phyloP scores from a whole-genome alignment of 2,329 filamentous ascomycete genomes.

The Nigrospora sphaerica region DNA sequence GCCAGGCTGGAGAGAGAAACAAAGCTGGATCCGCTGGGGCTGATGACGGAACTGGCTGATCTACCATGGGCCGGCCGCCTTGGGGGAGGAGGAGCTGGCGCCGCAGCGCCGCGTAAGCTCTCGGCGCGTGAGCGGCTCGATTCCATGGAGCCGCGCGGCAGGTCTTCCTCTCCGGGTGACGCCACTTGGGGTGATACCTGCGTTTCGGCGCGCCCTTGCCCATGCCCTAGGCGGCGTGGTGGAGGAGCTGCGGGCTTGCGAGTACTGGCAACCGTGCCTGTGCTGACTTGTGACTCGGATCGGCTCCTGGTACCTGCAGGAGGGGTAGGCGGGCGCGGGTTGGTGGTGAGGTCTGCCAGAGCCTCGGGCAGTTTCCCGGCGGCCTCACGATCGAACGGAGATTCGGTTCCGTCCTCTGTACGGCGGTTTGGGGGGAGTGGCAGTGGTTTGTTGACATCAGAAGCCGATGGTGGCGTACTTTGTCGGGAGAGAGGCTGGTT shows the following conservation, averaged over 20 bases:
- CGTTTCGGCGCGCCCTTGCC: constrained; percentile 31
- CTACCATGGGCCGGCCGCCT: constrained; percentile 35
- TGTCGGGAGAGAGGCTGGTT: constrained; percentile 11
- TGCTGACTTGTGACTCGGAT: constrained; percentile 20
- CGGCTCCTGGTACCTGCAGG: constrained; percentile 25
- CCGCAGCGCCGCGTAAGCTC: constrained; percentile 28
- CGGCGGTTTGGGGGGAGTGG: constrained; percentile 44
- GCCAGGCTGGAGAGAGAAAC: constrained; percentile 9
- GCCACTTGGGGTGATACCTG: constrained; percentile 18
- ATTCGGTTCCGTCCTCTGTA: constrained; percentile 38
- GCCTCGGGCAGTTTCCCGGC: constrained; percentile 43
- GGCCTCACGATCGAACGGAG: constrained; percentile 46
- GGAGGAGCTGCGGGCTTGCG: constrained; percentile 42
- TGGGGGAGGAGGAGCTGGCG: constrained; percentile 48
- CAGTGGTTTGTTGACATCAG: constrained; percentile 56
- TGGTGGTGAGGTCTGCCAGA: constrained; percentile 22
- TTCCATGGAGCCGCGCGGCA: constrained; percentile 42
- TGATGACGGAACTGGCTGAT: constrained; percentile 16
- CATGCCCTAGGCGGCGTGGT: constrained; percentile 42
- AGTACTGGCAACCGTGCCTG: constrained; percentile 25
- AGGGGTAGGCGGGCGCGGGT: constrained; percentile 31
- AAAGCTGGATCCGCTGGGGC: constrained; percentile 21
- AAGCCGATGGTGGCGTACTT: constrained; percentile 28
- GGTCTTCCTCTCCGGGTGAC: constrained; percentile 25
- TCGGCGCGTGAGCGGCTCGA: constrained; percentile 39